These are phyloP conservation scores for Gossypium schwendimanii DNA, from an alignment of 441 rosid genomes.

Conservation along the genomic window DNA sequence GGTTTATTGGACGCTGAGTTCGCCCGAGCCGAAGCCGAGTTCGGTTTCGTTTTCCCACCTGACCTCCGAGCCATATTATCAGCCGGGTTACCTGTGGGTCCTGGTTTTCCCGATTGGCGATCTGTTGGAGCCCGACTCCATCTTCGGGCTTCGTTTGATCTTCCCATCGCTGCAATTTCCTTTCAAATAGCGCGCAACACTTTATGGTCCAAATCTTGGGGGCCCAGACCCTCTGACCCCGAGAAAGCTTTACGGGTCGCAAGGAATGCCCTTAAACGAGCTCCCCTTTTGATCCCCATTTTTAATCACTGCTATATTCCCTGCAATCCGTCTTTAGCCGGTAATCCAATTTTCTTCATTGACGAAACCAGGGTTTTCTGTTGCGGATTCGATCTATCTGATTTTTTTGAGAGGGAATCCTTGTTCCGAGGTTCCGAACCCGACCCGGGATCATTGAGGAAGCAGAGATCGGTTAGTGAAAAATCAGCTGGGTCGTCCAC, in stretches of 20 bases:
- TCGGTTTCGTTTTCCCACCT: conserved; percentile 85
- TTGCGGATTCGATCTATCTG: conserved; percentile 86
- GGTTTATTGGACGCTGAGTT: conserved; percentile 81
- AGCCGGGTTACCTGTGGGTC: conserved; percentile 78
- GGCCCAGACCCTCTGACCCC: conserved; percentile 70
- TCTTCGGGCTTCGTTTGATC: conserved; percentile 74
- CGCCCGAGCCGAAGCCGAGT: conserved; percentile 84
- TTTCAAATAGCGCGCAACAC: conserved; percentile 82
- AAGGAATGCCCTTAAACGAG: conserved; percentile 71
- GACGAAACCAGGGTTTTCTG: conserved; percentile 86
- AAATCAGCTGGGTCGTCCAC: conserved; percentile 44
- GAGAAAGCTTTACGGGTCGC: conserved; percentile 77
- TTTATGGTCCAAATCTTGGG: conserved; percentile 90
- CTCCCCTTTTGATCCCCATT: conserved; percentile 89
- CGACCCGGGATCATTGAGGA: conserved; percentile 32
- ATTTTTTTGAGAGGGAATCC: conserved; percentile 73
- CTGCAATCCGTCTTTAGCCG: conserved; percentile 72
- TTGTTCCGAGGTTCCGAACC: conserved; percentile 41
- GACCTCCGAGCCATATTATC: conserved; percentile 82
- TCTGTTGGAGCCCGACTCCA: conserved; percentile 68
- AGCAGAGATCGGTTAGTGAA: conserved; percentile 61
- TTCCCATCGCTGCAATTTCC: conserved; percentile 84
- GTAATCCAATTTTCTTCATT: conserved; percentile 83
- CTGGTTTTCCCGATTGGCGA: conserved; percentile 93
- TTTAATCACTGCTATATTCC: conserved; percentile 91